phyloP scores from a whole-genome alignment of 352 stramenopile genomes.

The Thalassiosira mediterranea region DNA sequence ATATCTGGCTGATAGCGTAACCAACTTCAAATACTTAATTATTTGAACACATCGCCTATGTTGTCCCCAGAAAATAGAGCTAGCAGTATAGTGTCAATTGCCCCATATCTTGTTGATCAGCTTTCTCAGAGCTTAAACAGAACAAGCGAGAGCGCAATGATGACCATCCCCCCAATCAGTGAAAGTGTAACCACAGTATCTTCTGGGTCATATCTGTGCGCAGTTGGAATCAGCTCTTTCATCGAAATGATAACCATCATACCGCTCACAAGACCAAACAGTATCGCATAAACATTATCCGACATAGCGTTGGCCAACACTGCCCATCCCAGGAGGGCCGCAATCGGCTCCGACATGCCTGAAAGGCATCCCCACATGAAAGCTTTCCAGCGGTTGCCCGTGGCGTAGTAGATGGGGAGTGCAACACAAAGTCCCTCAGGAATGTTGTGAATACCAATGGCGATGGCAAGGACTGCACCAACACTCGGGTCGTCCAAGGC shows the following conservation, averaged over 20 bases:
- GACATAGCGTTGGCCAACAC: conserved; percentile 86
- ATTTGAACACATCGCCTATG: too few relatives aligned
- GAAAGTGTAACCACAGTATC: conserved; percentile 88
- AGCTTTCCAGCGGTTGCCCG: conserved; percentile 90
- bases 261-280: conserved; percentile 91
- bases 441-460: conserved; percentile 97
- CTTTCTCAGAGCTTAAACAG: conserved; percentile 86
- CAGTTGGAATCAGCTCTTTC: conserved; percentile 92
- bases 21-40: too few relatives aligned
- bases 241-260: conserved; percentile 94
- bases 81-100: too few relatives aligned
- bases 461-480: conserved; percentile 90
- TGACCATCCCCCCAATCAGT: conserved; percentile 85
- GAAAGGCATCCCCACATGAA: conserved; percentile 92
- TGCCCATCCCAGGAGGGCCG: conserved; percentile 89
- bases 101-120: too few relatives aligned
- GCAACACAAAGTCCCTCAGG: conserved; percentile 94
- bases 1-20: too few relatives aligned
- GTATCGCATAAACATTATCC: conserved; percentile 84
- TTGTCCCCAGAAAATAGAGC: too few relatives aligned
- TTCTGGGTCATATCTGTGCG: conserved; percentile 89
- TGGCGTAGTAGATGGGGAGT: conserved; percentile 96
- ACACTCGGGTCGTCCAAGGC: conserved; percentile 89
- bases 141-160: conserved; percentile 89
- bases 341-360: conserved; percentile 90